Evolutionary conservation across 805 yeast genomes (phyloP).

Genomic region (Pichia rugopelliculosa): DNA sequence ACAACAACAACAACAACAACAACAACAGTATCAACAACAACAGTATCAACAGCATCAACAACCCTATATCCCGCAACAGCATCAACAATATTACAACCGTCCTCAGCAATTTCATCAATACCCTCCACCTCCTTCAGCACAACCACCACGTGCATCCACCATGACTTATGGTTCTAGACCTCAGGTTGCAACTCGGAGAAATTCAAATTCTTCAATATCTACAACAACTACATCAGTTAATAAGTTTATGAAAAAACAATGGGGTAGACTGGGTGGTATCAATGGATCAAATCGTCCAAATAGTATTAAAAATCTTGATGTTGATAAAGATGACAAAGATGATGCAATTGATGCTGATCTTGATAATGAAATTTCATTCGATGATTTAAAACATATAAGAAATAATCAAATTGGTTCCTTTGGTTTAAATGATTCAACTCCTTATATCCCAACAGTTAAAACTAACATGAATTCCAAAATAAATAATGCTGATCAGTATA

Average conservation of each 20-base stretch:
- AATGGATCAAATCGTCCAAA: constrained; percentile 19
- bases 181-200: constrained; percentile 4
- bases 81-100: neutral
- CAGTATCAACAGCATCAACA: neutral
- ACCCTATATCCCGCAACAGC: constrained; percentile 1
- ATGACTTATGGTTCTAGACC: neutral
- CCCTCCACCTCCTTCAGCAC: neutral
- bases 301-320: constrained; percentile 24
- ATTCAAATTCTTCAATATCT: constrained; percentile 7
- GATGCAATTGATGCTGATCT: constrained; percentile 1
- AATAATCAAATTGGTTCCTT: constrained; percentile 51
- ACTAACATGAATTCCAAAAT: constrained; percentile 26
- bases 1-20: constrained; percentile 13
- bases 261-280: constrained; percentile 21
- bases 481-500: constrained; percentile 46
- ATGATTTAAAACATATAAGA: constrained; percentile 54
- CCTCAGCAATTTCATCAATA: neutral
- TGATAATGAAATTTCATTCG: constrained; percentile 44
- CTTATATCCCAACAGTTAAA: constrained; percentile 65
- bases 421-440: constrained; percentile 47
- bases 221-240: constrained; percentile 24
- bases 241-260: constrained; percentile 35
- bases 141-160: neutral
- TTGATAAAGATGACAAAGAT: constrained; percentile 26
- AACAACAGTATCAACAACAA: constrained; percentile 1